Evolutionary conservation across 257 asterid species (phyloP).

Genomic region (Fraxinus excelsior): DNA sequence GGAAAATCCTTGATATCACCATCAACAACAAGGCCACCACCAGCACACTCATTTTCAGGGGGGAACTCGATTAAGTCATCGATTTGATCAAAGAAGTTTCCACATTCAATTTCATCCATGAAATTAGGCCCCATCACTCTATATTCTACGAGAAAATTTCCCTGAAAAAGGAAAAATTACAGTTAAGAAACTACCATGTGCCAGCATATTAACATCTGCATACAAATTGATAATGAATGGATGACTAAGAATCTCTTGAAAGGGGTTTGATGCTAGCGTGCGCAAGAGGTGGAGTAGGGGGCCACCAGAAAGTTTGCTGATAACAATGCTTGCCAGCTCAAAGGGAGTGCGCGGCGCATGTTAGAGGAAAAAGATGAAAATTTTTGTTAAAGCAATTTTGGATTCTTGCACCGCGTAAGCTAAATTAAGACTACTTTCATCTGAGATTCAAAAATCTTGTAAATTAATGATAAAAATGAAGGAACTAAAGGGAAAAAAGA

Average conservation of each 20-base stretch:
- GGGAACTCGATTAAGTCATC: slow-evolving; percentile 95
- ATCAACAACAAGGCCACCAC: slow-evolving; percentile 39
- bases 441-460: slow-evolving; percentile 19
- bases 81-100: slow-evolving; percentile 83
- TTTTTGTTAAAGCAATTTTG: slow-evolving; percentile 24
- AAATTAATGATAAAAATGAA: not conserved
- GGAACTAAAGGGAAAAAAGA: not conserved
- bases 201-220: not conserved
- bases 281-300: not conserved
- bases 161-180: slow-evolving; percentile 8
- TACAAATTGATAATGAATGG: not conserved
- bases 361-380: slow-evolving; percentile 18
- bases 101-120: slow-evolving; percentile 78
- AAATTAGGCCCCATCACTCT: slow-evolving; percentile 61
- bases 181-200: not conserved
- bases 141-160: slow-evolving; percentile 28
- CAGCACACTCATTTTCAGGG: slow-evolving; percentile 57
- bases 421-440: slow-evolving; percentile 12
- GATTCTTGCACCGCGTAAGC: slow-evolving; percentile 34
- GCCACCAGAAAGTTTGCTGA: slow-evolving; percentile 2
- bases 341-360: not conserved
- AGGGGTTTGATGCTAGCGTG: not conserved
- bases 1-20: slow-evolving; percentile 64
- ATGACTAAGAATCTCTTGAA: not conserved
- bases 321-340: slow-evolving; percentile 8